A percentile compares a stretch with the other conserved stretches of the same genome.
These are phyloP conservation scores for Trifolium dubium DNA, from an alignment of 306 rosid species.

Conservation along the genomic window DNA sequence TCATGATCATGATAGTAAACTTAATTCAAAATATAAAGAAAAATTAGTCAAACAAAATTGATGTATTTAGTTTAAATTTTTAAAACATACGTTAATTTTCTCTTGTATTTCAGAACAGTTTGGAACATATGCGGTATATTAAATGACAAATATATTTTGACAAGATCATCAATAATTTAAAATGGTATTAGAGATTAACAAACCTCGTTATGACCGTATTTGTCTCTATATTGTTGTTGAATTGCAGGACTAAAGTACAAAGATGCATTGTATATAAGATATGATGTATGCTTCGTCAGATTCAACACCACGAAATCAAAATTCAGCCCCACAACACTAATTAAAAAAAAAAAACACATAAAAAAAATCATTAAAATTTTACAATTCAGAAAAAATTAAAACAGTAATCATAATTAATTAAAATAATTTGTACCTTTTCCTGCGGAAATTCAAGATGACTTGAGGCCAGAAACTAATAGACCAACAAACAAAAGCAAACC, in stretches of 20 bases:
- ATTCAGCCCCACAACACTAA: slow-evolving; percentile 91
- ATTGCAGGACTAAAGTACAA: slow-evolving; percentile 74
- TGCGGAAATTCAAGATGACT: slow-evolving; percentile 71
- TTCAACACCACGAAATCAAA: slow-evolving; percentile 83
- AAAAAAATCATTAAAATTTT: not conserved
- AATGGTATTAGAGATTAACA: not conserved
- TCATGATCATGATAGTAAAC: not conserved
- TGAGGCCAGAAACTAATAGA: slow-evolving; percentile 85
- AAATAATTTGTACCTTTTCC: slow-evolving; percentile 63
- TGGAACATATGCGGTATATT: no score
- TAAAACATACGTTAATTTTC: no score
- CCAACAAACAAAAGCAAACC: slow-evolving; percentile 78
- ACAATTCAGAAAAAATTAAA: not conserved
- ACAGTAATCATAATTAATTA: not conserved
- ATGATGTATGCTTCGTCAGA: slow-evolving; percentile 80
- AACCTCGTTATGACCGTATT: slow-evolving; percentile 78
- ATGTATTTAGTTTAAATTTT: no score
- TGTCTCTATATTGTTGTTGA: slow-evolving; percentile 71
- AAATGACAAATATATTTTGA: no score
- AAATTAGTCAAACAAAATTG: no score
- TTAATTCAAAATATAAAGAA: not conserved
- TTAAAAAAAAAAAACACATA: not conserved
- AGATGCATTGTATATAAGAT: slow-evolving; percentile 80
- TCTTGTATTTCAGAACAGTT: no score
- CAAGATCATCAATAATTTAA: no score